phyloP scores from a whole-genome alignment of 2,329 filamentous ascomycete genomes.

The Sporothrix humicola region DNA sequence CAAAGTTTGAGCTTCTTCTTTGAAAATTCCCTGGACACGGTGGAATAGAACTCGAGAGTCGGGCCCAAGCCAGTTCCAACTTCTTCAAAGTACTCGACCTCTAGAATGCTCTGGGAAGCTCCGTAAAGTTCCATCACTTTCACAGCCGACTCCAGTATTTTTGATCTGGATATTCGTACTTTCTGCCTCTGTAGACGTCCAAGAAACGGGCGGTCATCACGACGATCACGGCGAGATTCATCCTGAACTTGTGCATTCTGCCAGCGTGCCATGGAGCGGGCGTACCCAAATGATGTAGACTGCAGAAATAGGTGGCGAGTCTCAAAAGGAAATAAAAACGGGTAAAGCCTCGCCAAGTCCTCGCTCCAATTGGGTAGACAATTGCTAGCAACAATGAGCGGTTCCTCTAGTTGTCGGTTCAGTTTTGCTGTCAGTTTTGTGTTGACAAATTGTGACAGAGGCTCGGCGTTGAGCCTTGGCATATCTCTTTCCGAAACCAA shows the following conservation, averaged over 20 bases:
- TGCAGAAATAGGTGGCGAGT: slow-evolving; percentile 95
- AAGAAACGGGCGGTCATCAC: slow-evolving; percentile 89
- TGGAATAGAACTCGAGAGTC: slow-evolving; percentile 97
- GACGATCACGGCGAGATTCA: slow-evolving; percentile 79
- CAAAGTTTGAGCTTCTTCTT: slow-evolving; percentile 97
- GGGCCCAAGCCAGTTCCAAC: slow-evolving; percentile 95
- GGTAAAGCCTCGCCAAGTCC: slow-evolving; percentile 89
- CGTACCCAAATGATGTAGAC: slow-evolving; percentile 97
- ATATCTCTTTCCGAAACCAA: slow-evolving; percentile 76
- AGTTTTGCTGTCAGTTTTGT: slow-evolving; percentile 97
- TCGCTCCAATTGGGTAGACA: slow-evolving; percentile 96
- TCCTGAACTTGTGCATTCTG: slow-evolving; percentile 86
- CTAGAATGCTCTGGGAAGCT: slow-evolving; percentile 91
- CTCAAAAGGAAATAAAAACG: slow-evolving; percentile 97
- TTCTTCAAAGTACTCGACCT: slow-evolving; percentile 98
- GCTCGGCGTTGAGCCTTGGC: slow-evolving; percentile 76
- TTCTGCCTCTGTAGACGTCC: slow-evolving; percentile 94
- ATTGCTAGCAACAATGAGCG: slow-evolving; percentile 93
- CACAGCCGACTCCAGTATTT: slow-evolving; percentile 93
- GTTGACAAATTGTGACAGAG: slow-evolving; percentile 93
- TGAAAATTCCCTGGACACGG: slow-evolving; percentile 94
- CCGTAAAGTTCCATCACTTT: slow-evolving; percentile 99
- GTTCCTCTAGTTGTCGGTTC: slow-evolving; percentile 95
- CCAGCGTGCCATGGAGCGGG: slow-evolving; percentile 96
- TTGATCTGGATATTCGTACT: slow-evolving; percentile 92